phyloP scores from a whole-genome alignment of 23 red algal species.

The Gracilaria gracilis region DNA sequence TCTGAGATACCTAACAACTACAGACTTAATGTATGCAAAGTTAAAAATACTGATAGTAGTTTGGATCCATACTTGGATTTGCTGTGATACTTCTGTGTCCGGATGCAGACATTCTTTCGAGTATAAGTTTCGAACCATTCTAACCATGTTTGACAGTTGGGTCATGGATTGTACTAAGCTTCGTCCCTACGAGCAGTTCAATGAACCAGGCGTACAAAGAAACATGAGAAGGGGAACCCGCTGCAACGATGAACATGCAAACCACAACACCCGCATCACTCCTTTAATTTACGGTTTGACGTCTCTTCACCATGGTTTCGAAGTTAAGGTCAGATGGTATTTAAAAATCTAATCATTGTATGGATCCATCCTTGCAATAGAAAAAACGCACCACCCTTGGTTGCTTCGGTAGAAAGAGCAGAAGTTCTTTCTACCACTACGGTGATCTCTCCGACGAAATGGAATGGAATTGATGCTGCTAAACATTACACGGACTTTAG shows the following conservation, averaged over 20 bases:
- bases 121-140: too few relatives aligned
- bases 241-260: background rate
- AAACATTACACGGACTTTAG: background rate
- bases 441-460: background rate
- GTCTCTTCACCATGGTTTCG: background rate
- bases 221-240: too few relatives aligned
- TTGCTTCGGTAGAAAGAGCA: background rate
- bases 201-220: too few relatives aligned
- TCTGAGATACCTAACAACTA: background rate
- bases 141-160: too few relatives aligned
- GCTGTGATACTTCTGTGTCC: too few relatives aligned
- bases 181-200: too few relatives aligned
- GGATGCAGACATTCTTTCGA: too few relatives aligned
- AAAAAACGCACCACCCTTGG: background rate
- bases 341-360: background rate
- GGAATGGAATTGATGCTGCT: background rate
- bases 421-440: background rate
- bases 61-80: background rate
- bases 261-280: background rate
- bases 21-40: background rate
- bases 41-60: background rate
- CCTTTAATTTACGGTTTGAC: background rate
- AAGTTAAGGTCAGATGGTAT: background rate
- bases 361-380: background rate
- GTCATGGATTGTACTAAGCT: too few relatives aligned